Percentiles rank a stretch among this genome's conserved stretches.
phyloP scores from a whole-genome alignment of 1,139 yeast species.

The Tardiomyces depauwii region DNA sequence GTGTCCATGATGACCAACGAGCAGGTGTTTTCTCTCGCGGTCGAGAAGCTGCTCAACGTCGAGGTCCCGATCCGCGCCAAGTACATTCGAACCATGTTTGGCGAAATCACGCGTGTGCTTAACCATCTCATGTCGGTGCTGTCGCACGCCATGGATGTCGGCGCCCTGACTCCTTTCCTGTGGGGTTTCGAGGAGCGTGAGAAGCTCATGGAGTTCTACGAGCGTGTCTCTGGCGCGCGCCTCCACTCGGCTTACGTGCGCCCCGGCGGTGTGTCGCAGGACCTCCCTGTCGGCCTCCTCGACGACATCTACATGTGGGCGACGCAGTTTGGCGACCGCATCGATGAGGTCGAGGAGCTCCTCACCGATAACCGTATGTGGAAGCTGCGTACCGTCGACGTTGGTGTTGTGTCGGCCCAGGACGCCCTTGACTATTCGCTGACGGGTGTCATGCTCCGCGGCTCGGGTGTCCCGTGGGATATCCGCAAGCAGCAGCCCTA shows the following conservation, averaged over 20 bases:
- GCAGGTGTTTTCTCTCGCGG: slow-evolving; percentile 74
- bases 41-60: slow-evolving; percentile 73
- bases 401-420: slow-evolving; percentile 75
- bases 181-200: slow-evolving; percentile 96
- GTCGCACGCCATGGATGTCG: slow-evolving; percentile 91
- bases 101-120: slow-evolving; percentile 74
- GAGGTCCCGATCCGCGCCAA: slow-evolving; percentile 80
- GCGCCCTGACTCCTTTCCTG: slow-evolving; percentile 85
- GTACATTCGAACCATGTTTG: slow-evolving; percentile 77
- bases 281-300: slow-evolving; percentile 72
- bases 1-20: slow-evolving; percentile 93
- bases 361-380: slow-evolving; percentile 87
- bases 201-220: slow-evolving; percentile 87
- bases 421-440: slow-evolving; percentile 76
- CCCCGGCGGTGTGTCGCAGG: slow-evolving; percentile 91
- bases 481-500: slow-evolving; percentile 81
- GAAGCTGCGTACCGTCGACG: slow-evolving; percentile 77
- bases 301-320: slow-evolving; percentile 97
- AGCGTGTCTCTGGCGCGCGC: slow-evolving; percentile 85
- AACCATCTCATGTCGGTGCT: slow-evolving; percentile 83
- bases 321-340: slow-evolving; percentile 86
- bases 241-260: slow-evolving; percentile 80
- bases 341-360: slow-evolving; percentile 85
- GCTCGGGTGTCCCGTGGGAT: slow-evolving; percentile 83
- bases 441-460: slow-evolving; percentile 86